Conservation (phyloP, 768 basidiomycete genomes). For the Arthromyces matolae region DNA sequence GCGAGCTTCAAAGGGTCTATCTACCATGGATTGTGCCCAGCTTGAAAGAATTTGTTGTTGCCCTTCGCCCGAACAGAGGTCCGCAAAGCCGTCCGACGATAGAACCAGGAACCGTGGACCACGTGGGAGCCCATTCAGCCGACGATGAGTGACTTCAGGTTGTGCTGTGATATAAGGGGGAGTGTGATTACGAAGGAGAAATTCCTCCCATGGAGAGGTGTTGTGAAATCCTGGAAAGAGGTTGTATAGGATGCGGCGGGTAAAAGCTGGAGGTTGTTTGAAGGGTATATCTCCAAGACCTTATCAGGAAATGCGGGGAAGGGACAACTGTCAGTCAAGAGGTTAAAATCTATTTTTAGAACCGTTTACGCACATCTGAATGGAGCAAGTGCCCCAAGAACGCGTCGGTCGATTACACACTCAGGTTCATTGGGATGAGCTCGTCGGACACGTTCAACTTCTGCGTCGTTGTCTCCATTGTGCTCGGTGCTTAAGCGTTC, state of each 20-base stretch:
- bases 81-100: conserved; percentile 65
- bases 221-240: conserved; percentile 59
- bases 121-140: conserved; percentile 29
- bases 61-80: conserved; percentile 48
- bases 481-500: conserved; percentile 62
- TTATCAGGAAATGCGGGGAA: conserved; percentile 21
- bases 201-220: conserved; percentile 63
- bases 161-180: conserved; percentile 65
- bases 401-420: conserved; percentile 60
- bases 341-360: conserved; percentile 14
- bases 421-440: conserved; percentile 72
- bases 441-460: conserved; percentile 56
- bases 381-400: conserved; percentile 75
- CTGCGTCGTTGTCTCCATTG: conserved; percentile 65
- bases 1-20: conserved; percentile 21
- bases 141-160: conserved; percentile 60
- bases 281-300: conserved; percentile 70
- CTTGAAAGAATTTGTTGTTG: conserved; percentile 44
- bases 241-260: conserved; percentile 62
- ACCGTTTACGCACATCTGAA: conserved; percentile 57
- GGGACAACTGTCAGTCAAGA: conserved; percentile 10
- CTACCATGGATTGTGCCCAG: conserved; percentile 48
- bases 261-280: conserved; percentile 70
- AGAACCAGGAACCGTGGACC: conserved; percentile 55
- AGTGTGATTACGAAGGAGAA: conserved; percentile 56